A percentile compares a stretch with the other conserved stretches of the same genome.
Conservation (phyloP, 768 basidiomycete species). For the Scleroderma citrinum region DNA sequence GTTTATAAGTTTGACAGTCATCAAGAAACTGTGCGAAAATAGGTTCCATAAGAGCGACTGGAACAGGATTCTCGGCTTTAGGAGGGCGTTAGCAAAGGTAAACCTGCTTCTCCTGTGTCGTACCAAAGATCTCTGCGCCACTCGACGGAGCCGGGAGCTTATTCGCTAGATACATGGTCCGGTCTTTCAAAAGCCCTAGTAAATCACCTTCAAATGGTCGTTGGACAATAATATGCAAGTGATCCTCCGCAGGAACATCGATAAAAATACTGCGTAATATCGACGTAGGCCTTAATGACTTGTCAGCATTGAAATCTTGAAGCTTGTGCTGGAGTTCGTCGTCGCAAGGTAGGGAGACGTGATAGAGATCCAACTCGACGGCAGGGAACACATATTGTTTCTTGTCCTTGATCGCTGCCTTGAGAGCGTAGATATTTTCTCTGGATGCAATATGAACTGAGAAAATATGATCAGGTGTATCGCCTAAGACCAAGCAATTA, state of each 20-base stretch:
- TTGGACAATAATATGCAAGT: conserved; percentile 3
- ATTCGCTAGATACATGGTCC: neutral
- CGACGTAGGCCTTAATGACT: neutral
- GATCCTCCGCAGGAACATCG: neutral
- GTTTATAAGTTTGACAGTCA: neutral
- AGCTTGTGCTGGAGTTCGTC: neutral
- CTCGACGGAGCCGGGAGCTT: too few species aligned
- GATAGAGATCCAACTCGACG: too few species aligned
- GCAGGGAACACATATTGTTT: too few species aligned
- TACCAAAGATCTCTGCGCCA: too few species aligned
- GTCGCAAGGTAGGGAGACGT: neutral
- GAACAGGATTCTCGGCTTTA: neutral
- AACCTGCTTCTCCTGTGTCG: neutral
- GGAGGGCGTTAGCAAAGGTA: neutral
- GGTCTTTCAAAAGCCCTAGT: neutral
- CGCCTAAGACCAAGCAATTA: too few species aligned
- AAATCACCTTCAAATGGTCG: neutral
- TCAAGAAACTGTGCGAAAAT: conserved; percentile 3
- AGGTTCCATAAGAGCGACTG: conserved; percentile 1
- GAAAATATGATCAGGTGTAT: too few species aligned
- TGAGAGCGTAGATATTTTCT: too few species aligned
- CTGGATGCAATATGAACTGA: too few species aligned
- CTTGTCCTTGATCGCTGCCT: too few species aligned
- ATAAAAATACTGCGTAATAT: neutral
- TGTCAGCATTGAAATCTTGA: neutral